phyloP scores from a whole-genome alignment of 805 yeast species.

The Kluyveromyces lactis region DNA sequence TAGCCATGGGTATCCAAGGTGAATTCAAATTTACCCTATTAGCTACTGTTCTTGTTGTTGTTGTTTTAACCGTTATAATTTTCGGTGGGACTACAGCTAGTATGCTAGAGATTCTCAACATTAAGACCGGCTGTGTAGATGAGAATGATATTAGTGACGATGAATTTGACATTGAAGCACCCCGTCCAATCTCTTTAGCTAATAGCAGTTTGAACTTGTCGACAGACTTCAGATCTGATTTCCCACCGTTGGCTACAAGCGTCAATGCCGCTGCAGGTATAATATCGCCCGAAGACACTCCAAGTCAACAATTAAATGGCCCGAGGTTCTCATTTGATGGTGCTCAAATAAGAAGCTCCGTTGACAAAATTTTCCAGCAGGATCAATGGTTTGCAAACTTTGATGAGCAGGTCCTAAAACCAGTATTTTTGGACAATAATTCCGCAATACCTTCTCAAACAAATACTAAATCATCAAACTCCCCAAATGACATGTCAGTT shows the following conservation, averaged over 20 bases:
- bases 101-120: slow-evolving; percentile 91
- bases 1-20: slow-evolving; percentile 96
- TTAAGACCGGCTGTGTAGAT: slow-evolving; percentile 82
- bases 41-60: slow-evolving; percentile 95
- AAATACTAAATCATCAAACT: background rate
- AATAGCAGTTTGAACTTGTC: slow-evolving; percentile 24
- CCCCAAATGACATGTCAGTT: background rate
- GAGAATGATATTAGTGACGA: slow-evolving; percentile 77
- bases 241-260: slow-evolving; percentile 6
- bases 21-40: slow-evolving; percentile 79
- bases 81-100: slow-evolving; percentile 99
- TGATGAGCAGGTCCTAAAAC: slow-evolving; percentile 90
- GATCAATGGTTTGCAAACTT: slow-evolving; percentile 85
- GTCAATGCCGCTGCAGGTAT: slow-evolving; percentile 3
- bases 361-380: slow-evolving; percentile 22
- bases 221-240: slow-evolving; percentile 12
- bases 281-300: slow-evolving; percentile 7
- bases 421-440: slow-evolving; percentile 66
- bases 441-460: slow-evolving; percentile 4
- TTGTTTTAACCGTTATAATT: slow-evolving; percentile 87
- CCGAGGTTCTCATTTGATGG: slow-evolving; percentile 13
- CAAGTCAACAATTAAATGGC: slow-evolving; percentile 3
- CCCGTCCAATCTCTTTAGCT: slow-evolving; percentile 9
- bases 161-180: slow-evolving; percentile 79
- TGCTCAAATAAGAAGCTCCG: slow-evolving; percentile 11